Evolutionary conservation across 495 filamentous ascomycete species (phyloP), one percentile per base, ranked within the genome.

Genomic region (Melanomma pulvis-pyrius): DNA sequence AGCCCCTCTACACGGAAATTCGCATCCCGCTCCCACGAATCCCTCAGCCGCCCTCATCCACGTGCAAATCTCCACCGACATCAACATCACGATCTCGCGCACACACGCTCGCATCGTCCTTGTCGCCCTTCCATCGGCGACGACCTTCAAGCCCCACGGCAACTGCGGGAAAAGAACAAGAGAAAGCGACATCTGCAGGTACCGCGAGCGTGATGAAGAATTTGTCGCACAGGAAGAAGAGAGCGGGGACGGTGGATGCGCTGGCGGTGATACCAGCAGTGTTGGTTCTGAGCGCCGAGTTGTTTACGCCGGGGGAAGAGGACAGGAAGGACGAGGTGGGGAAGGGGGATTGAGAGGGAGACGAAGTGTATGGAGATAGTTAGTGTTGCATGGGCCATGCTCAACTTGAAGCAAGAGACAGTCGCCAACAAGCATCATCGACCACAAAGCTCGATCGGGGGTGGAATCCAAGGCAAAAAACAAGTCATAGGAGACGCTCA

Each of bases 1-100:
- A 61, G 41, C 64, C 64, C 0, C 64, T 67, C n/a, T 67, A 67
- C 64, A 67, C 64, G 6, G 64, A 67, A 29, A 67, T 67, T 11
- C 21, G 46, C 26, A 67, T 67, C 28, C 64, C 64, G 22, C 51
- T 67, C 11, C 64, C 64, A 34, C 57, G 48, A 17, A 3, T 61
- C 12, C 57, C 64, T n/a, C 22, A 67, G 28, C 63, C 9, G 19
- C 50, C 44, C 21, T 6, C 46, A 47, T 24, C 29, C 21, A 48
- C n/a, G n/a, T n/a, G n/a, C n/a, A n/a, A n/a, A n/a, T n/a, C n/a
- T n/a, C n/a, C n/a, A n/a, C n/a, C n/a, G n/a, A n/a, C 57, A 39
- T 21, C 34, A 19, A 50, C 46, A 41, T 22, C 53, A 21, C 30
- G 58, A 24, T 21, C 25, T 44, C 64, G 64, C 25, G 34, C 34